These are phyloP conservation scores for Cyclanthera cordifolia DNA, from an alignment of 306 rosid genomes.

Conservation along the genomic window DNA sequence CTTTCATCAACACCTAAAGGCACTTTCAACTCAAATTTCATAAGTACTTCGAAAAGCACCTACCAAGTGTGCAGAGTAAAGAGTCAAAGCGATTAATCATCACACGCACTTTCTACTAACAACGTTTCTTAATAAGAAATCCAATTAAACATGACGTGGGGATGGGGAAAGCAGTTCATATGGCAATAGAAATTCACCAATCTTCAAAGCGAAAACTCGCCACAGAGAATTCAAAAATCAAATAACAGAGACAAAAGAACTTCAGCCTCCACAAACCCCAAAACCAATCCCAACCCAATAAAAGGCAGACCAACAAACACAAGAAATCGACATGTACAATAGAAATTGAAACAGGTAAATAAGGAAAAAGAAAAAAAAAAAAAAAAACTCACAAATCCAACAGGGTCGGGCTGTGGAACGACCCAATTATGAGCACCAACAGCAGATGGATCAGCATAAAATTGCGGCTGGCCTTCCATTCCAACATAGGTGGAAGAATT, in stretches of 20 bases:
- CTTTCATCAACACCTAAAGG: background rate
- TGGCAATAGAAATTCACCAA: background rate
- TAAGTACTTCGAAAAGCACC: background rate
- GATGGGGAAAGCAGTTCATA: background rate
- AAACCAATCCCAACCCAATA: background rate
- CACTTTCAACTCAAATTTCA: background rate
- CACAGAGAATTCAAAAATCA: background rate
- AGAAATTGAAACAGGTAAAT: background rate
- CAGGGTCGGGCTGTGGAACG: constrained; percentile 18
- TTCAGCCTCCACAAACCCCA: background rate
- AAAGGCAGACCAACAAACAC: background rate
- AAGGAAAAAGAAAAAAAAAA: too few relatives aligned
- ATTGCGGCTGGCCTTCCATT: constrained; percentile 13
- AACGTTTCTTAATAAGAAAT: background rate
- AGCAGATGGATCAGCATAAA: constrained; percentile 18
- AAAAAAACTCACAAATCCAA: constrained; percentile 21
- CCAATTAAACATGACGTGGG: background rate
- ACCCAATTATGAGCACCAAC: constrained; percentile 18
- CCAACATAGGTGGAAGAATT: constrained; percentile 19
- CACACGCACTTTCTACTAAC: background rate
- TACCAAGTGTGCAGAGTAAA: background rate
- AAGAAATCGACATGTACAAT: background rate
- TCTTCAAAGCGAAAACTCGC: background rate
- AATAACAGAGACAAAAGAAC: background rate
- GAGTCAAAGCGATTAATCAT: background rate